These are phyloP conservation scores for Ophiostoma perfectum DNA, from an alignment of 2,329 filamentous ascomycete genomes.

Conservation along the genomic window DNA sequence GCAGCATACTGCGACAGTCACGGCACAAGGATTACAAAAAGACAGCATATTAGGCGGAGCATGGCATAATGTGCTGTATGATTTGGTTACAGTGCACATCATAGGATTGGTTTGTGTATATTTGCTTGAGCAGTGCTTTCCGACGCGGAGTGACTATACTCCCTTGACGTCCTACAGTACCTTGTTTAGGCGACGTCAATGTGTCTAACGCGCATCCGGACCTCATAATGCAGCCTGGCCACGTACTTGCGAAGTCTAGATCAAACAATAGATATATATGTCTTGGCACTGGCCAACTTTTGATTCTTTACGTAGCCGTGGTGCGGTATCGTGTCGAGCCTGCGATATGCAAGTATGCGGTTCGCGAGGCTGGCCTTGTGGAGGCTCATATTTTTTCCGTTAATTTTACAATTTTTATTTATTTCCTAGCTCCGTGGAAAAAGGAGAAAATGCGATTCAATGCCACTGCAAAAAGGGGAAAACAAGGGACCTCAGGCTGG, in stretches of 20 bases:
- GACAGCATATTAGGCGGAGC: background rate
- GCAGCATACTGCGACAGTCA: background rate
- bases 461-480: slow-evolving; percentile 1
- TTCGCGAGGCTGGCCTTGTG: slow-evolving; percentile 4
- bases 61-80: background rate
- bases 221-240: background rate
- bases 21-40: background rate
- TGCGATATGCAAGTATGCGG: background rate
- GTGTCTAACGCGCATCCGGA: background rate
- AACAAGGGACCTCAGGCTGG: slow-evolving; percentile 4
- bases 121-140: background rate
- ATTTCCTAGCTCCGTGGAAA: background rate
- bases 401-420: background rate
- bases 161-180: background rate
- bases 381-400: background rate
- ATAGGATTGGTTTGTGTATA: background rate
- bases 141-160: background rate
- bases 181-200: background rate
- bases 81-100: background rate
- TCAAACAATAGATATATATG: background rate
- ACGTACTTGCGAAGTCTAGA: background rate
- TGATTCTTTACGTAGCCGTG: background rate
- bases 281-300: background rate
- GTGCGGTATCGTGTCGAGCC: background rate
- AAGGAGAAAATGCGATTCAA: background rate